Evolutionary conservation across 495 filamentous ascomycete species (phyloP), one percentile per base, ranked within the genome.

Genomic region (Pseudotulostoma volvatum): DNA sequence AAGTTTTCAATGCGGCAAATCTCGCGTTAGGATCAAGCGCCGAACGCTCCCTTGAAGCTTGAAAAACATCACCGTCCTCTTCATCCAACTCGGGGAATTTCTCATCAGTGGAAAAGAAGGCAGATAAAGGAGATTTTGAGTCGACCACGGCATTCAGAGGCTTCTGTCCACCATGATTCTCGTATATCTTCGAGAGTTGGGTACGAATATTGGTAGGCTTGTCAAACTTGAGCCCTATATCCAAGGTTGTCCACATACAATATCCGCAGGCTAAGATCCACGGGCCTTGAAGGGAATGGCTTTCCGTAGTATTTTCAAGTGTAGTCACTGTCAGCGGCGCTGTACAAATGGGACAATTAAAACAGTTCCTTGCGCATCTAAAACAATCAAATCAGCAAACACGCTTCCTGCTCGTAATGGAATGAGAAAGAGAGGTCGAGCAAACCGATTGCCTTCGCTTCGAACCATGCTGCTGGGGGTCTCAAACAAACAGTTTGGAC

Each of bases 401-500:
- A 33, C 20, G 28, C 18, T 11, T 2, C 17, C 11, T 17, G 36
- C n/a, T 7, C 31, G 25, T 37, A 38, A 38, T 9, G 3, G 18
- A 38, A 8, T 28, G 36, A 9, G 13, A 25, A 18, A 30, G 25
- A n/a, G 30, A n/a, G 9, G 33, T 37, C 25, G 31, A 42, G 54
- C 75, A 34, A 68, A 93, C 87, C 88, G 74, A 54, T 93, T 93
- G 9, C 86, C 87, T 49, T 97, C 92, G 46, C 73, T 80, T 61
- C 84, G 85, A 20, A 96, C 73, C 54, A 79, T 81, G 50, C 79
- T 86, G 52, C 79, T 88, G 7, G 87, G 84, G 23, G 90, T 85
- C 59, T 97, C 90, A 49, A 96, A 95, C 40, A 96, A 57, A 57
- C 90, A 97, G 54, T 70, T 86, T n/a, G 90, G 90, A 53, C 90